Evolutionary conservation across 345 rosid species (phyloP), one percentile per base, ranked within the genome.

Genomic region (Eucalyptus curtisii): DNA sequence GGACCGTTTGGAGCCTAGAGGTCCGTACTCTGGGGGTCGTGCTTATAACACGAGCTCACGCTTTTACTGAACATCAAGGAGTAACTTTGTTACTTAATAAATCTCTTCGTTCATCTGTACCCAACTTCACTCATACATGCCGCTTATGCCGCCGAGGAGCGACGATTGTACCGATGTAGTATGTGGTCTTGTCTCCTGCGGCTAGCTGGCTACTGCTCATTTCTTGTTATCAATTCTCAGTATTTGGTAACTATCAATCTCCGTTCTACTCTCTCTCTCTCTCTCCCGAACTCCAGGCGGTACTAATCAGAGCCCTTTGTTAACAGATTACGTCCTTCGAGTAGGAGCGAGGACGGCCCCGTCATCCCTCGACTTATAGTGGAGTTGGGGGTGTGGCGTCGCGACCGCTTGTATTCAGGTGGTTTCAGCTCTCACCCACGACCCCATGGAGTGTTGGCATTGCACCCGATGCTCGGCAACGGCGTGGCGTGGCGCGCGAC

Each of bases 1-100:
- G 90, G 96, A 94, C 89, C 97, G 96, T 30, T 93, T 92, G 89
- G 97, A 96, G 48, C 91, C 95, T 47, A 95, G 96, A 91, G 94
- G 95, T 89, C 92, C 92, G 88, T 96, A 93, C 82, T 93, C 93
- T 13, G 96, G 96, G 81, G 96, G 96, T 22, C 92, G 95, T 12
- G 93, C 89, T 19, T 96, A 95, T 68, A 94, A 95, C 87, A 91
- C 94, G 5, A 89, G 88, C 49, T 89, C 96, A 42, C 95, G 95
- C 90, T 96, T 93, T 88, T 92, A 94, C 92, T 95, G 55, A 88
- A 66, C 8, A 24, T 57, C 81, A 7, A 20, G 86, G 86, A 48
- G 17, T 50, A 50, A 24, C 48, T 59, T 40, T 25, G 66, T 86
- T 27, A 27, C 68, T 19, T 86, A 40, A 20, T 50, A 59, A 42